These are phyloP conservation scores for Chalaropsis ovoidea DNA, from an alignment of 2,329 filamentous ascomycete species.

Conservation along the genomic window DNA sequence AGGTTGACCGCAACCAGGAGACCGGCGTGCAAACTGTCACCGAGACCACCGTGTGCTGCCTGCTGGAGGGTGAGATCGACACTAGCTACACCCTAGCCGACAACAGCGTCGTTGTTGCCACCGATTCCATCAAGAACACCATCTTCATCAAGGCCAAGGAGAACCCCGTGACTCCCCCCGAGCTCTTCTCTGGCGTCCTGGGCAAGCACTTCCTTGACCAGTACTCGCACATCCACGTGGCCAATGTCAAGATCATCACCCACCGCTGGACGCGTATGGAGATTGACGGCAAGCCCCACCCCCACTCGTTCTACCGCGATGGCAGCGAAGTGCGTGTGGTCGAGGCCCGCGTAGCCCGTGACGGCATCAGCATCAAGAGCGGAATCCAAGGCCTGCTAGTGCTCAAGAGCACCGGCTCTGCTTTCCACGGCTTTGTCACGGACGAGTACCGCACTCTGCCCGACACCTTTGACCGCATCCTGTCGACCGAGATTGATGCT, in stretches of 20 bases:
- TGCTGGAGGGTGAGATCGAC: slow-evolving; percentile 88
- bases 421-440: slow-evolving; percentile 87
- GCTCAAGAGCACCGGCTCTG: slow-evolving; percentile 90
- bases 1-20: slow-evolving; percentile 70
- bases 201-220: slow-evolving; percentile 79
- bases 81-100: slow-evolving; percentile 83
- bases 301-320: slow-evolving; percentile 89
- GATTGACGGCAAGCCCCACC: slow-evolving; percentile 79
- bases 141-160: slow-evolving; percentile 92
- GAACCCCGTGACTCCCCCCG: slow-evolving; percentile 81
- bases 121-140: slow-evolving; percentile 97
- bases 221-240: slow-evolving; percentile 78
- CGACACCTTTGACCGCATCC: slow-evolving; percentile 89
- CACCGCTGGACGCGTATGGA: slow-evolving; percentile 88
- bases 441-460: slow-evolving; percentile 87
- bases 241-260: slow-evolving; percentile 69
- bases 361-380: slow-evolving; percentile 65
- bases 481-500: slow-evolving; percentile 85
- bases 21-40: slow-evolving; percentile 74
- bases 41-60: slow-evolving; percentile 88
- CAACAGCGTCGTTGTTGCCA: slow-evolving; percentile 91
- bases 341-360: slow-evolving; percentile 57
- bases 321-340: slow-evolving; percentile 79
- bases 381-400: slow-evolving; percentile 74
- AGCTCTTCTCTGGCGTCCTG: slow-evolving; percentile 78